Conservation (phyloP, 805 yeast genomes). For the Maudiozyma turicensis region DNA sequence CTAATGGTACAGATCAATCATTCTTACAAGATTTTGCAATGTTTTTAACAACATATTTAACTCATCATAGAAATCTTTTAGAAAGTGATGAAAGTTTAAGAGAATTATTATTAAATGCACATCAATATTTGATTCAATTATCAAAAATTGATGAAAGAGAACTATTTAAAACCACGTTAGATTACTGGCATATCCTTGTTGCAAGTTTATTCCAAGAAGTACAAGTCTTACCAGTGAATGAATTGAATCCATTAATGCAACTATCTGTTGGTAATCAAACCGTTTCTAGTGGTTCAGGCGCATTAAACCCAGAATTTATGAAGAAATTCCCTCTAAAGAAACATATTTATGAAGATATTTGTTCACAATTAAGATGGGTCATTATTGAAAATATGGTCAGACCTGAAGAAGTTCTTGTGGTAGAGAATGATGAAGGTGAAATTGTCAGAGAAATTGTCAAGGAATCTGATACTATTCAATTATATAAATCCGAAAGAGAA, state of each 20-base stretch:
- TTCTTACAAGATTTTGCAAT: slow-evolving; percentile 91
- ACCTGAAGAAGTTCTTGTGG: slow-evolving; percentile 95
- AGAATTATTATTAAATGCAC: slow-evolving; percentile 59
- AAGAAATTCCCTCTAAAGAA: slow-evolving; percentile 77
- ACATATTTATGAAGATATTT: slow-evolving; percentile 67
- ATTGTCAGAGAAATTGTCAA: slow-evolving; percentile 95
- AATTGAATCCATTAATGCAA: slow-evolving; percentile 69
- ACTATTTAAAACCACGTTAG: slow-evolving; percentile 87
- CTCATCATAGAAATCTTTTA: slow-evolving; percentile 57
- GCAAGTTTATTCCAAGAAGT: slow-evolving; percentile 74
- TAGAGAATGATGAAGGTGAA: slow-evolving; percentile 98
- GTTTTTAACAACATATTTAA: slow-evolving; percentile 77
- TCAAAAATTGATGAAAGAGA: slow-evolving; percentile 93
- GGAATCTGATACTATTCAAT: slow-evolving; percentile 92
- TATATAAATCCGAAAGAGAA: slow-evolving; percentile 93
- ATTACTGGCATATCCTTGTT: slow-evolving; percentile 89
- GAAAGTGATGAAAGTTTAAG: slow-evolving; percentile 47
- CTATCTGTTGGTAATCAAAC: slow-evolving; percentile 35
- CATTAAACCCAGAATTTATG: slow-evolving; percentile 71
- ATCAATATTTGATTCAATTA: slow-evolving; percentile 70
- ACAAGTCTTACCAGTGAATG: slow-evolving; percentile 64
- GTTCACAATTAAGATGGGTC: slow-evolving; percentile 81
- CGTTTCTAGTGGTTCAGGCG: slow-evolving; percentile 54
- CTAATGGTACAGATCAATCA: slow-evolving; percentile 79
- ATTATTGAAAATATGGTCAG: slow-evolving; percentile 96